Evolutionary conservation across 2,329 filamentous ascomycete genomes (phyloP).

Genomic region (Didymella keratinophila): DNA sequence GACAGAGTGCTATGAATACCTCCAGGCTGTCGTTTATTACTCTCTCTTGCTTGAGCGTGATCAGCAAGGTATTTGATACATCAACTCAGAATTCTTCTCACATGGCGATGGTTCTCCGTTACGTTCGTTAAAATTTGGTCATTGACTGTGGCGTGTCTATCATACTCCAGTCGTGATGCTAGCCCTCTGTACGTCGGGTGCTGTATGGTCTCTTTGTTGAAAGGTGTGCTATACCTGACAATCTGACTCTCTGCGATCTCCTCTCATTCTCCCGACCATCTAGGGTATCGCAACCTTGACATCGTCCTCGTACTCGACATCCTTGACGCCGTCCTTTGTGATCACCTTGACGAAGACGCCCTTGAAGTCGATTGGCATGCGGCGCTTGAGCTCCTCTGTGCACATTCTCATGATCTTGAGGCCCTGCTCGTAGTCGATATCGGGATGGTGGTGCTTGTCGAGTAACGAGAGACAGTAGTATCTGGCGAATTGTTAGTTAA

Average conservation of each 20-base stretch:
- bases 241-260: slow-evolving; percentile 1
- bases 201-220: not conserved
- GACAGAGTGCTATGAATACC: too few species aligned
- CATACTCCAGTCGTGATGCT: slow-evolving; percentile 15
- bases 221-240: slow-evolving; percentile 19
- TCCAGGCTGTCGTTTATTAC: too few species aligned
- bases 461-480: slow-evolving; percentile 98
- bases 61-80: too few species aligned
- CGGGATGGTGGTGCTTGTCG: slow-evolving; percentile 97
- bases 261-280: slow-evolving; percentile 25
- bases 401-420: slow-evolving; percentile 94
- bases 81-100: too few species aligned
- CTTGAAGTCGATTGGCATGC: slow-evolving; percentile 99
- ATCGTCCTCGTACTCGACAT: slow-evolving; percentile 86
- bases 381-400: slow-evolving; percentile 94
- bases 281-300: slow-evolving; percentile 71
- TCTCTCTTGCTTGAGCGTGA: too few species aligned
- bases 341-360: slow-evolving; percentile 92
- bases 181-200: not conserved
- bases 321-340: slow-evolving; percentile 89
- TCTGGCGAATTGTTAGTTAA: slow-evolving; percentile 53
- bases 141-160: slow-evolving; percentile 22
- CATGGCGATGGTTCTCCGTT: not conserved
- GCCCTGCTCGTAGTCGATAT: slow-evolving; percentile 87
- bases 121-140: slow-evolving; percentile 13